These are phyloP conservation scores for Madurella mycetomatis DNA, from an alignment of 2,329 filamentous ascomycete species.

Conservation along the genomic window DNA sequence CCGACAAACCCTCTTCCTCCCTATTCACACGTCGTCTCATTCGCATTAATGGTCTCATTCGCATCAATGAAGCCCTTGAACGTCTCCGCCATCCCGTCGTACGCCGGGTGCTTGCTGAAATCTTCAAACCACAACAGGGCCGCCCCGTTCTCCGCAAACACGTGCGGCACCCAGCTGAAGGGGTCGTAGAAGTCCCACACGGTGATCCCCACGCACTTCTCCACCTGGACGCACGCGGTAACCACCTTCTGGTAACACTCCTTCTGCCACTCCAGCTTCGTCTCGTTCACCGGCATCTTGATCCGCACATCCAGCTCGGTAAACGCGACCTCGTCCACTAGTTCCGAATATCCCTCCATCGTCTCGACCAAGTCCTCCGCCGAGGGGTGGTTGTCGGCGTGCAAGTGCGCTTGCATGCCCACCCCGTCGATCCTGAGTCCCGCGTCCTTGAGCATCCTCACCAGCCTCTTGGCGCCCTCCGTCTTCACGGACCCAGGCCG, in stretches of 20 bases:
- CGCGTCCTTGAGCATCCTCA: slow-evolving; percentile 40
- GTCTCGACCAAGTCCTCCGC: slow-evolving; percentile 41
- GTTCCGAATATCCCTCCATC: slow-evolving; percentile 44
- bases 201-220: slow-evolving; percentile 38
- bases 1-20: not conserved
- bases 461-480: slow-evolving; percentile 39
- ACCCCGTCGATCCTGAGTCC: slow-evolving; percentile 56
- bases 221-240: slow-evolving; percentile 31
- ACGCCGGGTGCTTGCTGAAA: slow-evolving; percentile 35
- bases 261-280: slow-evolving; percentile 43
- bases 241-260: slow-evolving; percentile 37
- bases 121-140: slow-evolving; percentile 33
- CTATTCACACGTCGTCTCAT: not conserved
- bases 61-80: slow-evolving; percentile 12
- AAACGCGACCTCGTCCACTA: slow-evolving; percentile 50
- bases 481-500: slow-evolving; percentile 37
- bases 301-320: slow-evolving; percentile 57
- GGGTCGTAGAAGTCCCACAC: slow-evolving; percentile 40
- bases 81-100: slow-evolving; percentile 35
- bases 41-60: not conserved
- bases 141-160: slow-evolving; percentile 33
- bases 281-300: slow-evolving; percentile 35
- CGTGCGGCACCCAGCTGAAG: slow-evolving; percentile 36
- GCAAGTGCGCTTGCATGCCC: slow-evolving; percentile 57
- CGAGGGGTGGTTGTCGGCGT: slow-evolving; percentile 45